Conservation (phyloP, 2,329 filamentous ascomycete species). For the Colletotrichum liriopes region DNA sequence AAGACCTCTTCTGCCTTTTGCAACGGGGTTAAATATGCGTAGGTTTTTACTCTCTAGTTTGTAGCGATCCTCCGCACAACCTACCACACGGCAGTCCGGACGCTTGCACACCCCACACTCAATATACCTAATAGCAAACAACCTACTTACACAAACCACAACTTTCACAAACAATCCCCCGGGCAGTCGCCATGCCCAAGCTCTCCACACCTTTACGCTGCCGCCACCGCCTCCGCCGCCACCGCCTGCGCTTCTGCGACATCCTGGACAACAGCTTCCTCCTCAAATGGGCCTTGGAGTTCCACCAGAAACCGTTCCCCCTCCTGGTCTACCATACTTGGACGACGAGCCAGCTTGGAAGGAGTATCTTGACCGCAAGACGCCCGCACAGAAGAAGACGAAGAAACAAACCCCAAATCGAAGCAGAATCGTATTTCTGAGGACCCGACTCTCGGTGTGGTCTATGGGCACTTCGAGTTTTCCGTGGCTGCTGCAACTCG, state of each 20-base stretch:
- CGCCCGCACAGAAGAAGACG: neutral
- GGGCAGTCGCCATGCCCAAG: neutral
- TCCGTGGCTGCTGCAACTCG: neutral
- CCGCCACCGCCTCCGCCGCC: neutral
- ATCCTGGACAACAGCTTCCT: neutral
- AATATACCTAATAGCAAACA: neutral
- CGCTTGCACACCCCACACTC: neutral
- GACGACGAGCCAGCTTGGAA: neutral
- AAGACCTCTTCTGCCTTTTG: neutral
- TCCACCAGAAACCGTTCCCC: neutral
- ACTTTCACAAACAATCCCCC: neutral
- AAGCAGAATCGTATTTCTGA: neutral
- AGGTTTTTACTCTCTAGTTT: no score
- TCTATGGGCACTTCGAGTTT: neutral
- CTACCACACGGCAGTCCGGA: no score
- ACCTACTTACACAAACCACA: neutral
- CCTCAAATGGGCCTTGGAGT: neutral
- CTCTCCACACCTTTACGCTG: neutral
- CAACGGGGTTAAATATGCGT: neutral
- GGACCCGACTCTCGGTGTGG: neutral
- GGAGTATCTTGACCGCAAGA: neutral
- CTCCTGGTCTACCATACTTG: neutral
- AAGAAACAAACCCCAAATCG: neutral
- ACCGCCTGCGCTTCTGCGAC: neutral
- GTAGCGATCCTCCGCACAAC: accelerated